A percentile compares a stretch with the other conserved stretches of the same genome.
These are phyloP conservation scores for Cutaneotrichosporon sp. DNA, from an alignment of 1,284 basidiomycete species.

Conservation along the genomic window DNA sequence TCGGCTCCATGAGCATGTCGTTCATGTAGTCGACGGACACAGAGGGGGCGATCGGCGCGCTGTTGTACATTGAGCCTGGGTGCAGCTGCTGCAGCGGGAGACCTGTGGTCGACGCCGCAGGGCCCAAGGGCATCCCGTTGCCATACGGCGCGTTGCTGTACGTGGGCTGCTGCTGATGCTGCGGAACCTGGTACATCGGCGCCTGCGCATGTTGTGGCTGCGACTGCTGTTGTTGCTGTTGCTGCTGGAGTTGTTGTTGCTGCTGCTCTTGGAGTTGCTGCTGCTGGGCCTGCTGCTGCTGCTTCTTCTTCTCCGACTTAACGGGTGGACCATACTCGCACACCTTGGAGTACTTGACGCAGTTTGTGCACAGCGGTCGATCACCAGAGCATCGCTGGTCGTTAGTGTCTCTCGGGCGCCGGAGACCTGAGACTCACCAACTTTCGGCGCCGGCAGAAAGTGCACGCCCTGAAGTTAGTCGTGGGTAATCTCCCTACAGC, in stretches of 20 bases:
- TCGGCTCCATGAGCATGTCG: slow-evolving; percentile 3
- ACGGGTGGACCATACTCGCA: slow-evolving; percentile 40
- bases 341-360: slow-evolving; percentile 40
- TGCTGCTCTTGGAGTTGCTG: slow-evolving; percentile 2
- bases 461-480: slow-evolving; percentile 36
- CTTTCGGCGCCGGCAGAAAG: slow-evolving; percentile 46
- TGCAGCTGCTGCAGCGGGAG: neutral
- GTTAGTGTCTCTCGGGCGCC: slow-evolving; percentile 10
- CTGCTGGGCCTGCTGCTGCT: neutral
- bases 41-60: neutral
- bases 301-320: slow-evolving; percentile 15
- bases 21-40: slow-evolving; percentile 1
- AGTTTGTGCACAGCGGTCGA: slow-evolving; percentile 40
- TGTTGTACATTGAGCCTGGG: neutral
- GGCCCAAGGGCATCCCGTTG: neutral
- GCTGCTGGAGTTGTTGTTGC: neutral
- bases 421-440: slow-evolving; percentile 29
- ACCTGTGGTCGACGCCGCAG: neutral
- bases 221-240: neutral
- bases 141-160: neutral
- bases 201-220: neutral
- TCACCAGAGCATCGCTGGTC: slow-evolving; percentile 43
- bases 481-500: neutral
- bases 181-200: neutral
- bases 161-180: neutral